Base-by-base conservation (phyloP, 2,329 filamentous ascomycete genomes). In the Calonectria honghensis region DNA sequence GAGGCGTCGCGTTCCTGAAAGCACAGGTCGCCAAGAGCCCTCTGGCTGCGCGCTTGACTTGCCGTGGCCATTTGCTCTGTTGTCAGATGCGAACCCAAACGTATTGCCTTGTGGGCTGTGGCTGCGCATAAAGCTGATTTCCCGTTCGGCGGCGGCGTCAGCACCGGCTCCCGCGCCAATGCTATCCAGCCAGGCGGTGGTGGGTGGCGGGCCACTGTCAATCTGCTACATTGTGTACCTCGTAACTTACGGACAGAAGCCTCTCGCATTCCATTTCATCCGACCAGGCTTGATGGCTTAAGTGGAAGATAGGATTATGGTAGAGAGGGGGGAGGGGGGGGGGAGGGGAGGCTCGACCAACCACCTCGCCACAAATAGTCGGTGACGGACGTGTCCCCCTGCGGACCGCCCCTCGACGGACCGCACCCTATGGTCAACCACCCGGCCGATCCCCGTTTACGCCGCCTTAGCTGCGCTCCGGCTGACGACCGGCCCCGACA, bases 41-140 rank as follows among this genome's bases (percentile, higher is more conserved):
- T 68, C 67, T 32, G 66, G 39, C 39, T 51, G 51, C 45, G 68
- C 57, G 66, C 32, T 67, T 67, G 69, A 32, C 32, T 72, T 32
- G 48, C 35, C 48, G 54, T 59, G 35, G 41, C 52, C 37, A 32
- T 29, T 64, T 45, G 37, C 59, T 35, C 35, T 52, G 57, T 45
- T 59, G 35, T 31, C 45, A 61, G 54, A 73, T 48, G 50, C 37
- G 27, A 54, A 31, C 48, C 61, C 20, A 61, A 35, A 29, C 11
- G 9, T 41, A n/a, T 35, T 39, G 51, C 39, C 69, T 57, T 51
- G 35, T 35, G 50, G 52, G 27, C 45, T 59, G 54, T 68, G 72
- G 52, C 57, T 52, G 45, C 54, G 73, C 68, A 74, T 74, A 75
- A 79, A 65, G 52, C 65, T 74, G 75, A 76, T 74, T 79, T 75